Evolutionary conservation across 73 alveolate species (phyloP), one percentile per base, ranked within the genome.

Genomic region (Paramecium caudatum): DNA sequence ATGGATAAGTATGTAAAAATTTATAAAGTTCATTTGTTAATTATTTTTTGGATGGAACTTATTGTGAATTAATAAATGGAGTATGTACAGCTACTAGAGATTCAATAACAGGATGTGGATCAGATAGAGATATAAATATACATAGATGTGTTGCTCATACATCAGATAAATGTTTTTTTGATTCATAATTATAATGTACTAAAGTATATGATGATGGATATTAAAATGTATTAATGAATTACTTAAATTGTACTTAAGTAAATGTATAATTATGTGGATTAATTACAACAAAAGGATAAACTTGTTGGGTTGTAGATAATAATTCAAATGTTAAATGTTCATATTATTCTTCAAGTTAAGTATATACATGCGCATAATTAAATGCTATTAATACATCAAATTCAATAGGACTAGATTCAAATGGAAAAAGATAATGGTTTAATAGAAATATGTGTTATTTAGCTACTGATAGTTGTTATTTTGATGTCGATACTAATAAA

Each of bases 131-230:
- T 7, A 74, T 74, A 2, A 74, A 74, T 45, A 30, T 74, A 9
- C 88, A 37, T 39, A 36, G 88, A 41, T 74, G 88, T 43, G 62
- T 45, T 3, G 88, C 69, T 7, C 19, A 74, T 21, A 74, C 88
- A 16, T 1, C 32, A 0, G 37, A 13, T 10, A n/a, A 39, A n/a
- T 74, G 88, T 16, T 68, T 32, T 68, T 68, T 10, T 68, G 84
- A 37, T 34, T 68, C 10, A 19, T 17, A 25, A 13, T 34, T 3
- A 9, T 25, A 37, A 34, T 34, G 84, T 17, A 13, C 16, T 3
- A 13, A 34, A 37, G 84, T 34, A 2, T 0, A 68, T 8, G 36
- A 32, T 13, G 50, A 30, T 0, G 3, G n/a, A 32, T 68, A 34
- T 15, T 8, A 45, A 74, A 37, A 13, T n/a, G 39, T 74, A 17